These are phyloP conservation scores for Mortierella sp. DNA, from an alignment of 371 early-diverging fungal genomes.

Conservation along the genomic window DNA sequence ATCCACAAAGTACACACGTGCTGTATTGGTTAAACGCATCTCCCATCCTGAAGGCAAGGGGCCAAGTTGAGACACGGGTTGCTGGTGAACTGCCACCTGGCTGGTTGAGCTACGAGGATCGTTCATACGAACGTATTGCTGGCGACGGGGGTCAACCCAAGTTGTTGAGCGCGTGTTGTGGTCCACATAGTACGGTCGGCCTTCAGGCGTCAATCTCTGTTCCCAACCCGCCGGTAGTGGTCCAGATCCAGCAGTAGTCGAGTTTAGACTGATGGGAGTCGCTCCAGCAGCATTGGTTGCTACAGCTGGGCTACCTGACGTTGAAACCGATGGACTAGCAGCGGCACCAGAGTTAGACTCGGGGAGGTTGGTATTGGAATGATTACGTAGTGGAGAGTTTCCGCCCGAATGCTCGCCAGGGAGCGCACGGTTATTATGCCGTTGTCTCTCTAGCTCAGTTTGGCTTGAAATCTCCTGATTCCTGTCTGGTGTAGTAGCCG, in stretches of 20 bases:
- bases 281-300: slow-evolving; percentile 47
- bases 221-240: slow-evolving; percentile 97
- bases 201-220: slow-evolving; percentile 89
- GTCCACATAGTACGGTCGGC: slow-evolving; percentile 96
- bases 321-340: slow-evolving; percentile 64
- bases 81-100: slow-evolving; percentile 75
- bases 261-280: slow-evolving; percentile 62
- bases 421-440: slow-evolving; percentile 84
- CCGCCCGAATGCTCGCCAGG: slow-evolving; percentile 71
- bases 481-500: slow-evolving; percentile 57
- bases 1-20: slow-evolving; percentile 94
- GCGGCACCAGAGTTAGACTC: slow-evolving; percentile 45
- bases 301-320: slow-evolving; percentile 24
- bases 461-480: slow-evolving; percentile 66
- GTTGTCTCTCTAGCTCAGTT: slow-evolving; percentile 80
- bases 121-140: slow-evolving; percentile 64
- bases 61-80: slow-evolving; percentile 83
- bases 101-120: slow-evolving; percentile 61
- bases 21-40: slow-evolving; percentile 95
- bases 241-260: slow-evolving; percentile 80
- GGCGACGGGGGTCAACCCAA: slow-evolving; percentile 93
- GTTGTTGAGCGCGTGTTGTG: slow-evolving; percentile 97
- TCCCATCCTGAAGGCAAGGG: slow-evolving; percentile 97
- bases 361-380: slow-evolving; percentile 44
- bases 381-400: slow-evolving; percentile 40